Base-by-base conservation (phyloP, 768 basidiomycete species). In the Sarcodon sp. region DNA sequence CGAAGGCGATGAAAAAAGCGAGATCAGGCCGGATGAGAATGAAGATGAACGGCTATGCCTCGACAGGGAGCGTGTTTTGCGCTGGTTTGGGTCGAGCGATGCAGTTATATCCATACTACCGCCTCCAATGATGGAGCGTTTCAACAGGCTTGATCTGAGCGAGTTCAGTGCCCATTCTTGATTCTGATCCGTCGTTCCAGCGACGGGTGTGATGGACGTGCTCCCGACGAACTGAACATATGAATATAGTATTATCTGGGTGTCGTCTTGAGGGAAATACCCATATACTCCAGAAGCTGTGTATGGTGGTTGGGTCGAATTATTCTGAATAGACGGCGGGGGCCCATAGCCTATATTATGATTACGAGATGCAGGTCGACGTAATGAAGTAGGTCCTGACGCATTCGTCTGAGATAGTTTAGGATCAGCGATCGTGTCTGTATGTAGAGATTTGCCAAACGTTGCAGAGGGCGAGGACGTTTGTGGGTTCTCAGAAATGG, bases 211-310 rank as follows among this genome's bases (percentile, higher is more conserved):
- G 51, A 90, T 62, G 18, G 73, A 66, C 13, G 86, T 68, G 0
- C 77, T 75, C 4, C 90, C 90, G 6, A 76, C 66, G 33, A 92
- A 71, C 49, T 91, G 86, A 0, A 80, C 87, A 54, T 92, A 92
- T 0, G 89, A 80, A 61, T 92, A 92, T 1, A 92, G 72, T 15
- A 92, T 76, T 13, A 87, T 65, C 53, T 90, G 84, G 0, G 73
- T 69, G 50, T 76, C 76, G 3, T 71, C 61, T 18, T 69, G 61
- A 33, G 73, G 64, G 13, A 57, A 76, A 73, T 12, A 33, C 1
- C 52, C 44, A 1, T 69, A 61, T 3, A 70, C 64, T 13, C 70
- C 60, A 50, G 67, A 70, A 4, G 74, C 69, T 1, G 69, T 66
- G 18, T 68, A 69, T 11, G 65, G 44, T 6, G 51, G 51, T 32